Evolutionary conservation across 331 rosid species (phyloP), one percentile per base, ranked within the genome.

Genomic region (Quercus lobata): DNA sequence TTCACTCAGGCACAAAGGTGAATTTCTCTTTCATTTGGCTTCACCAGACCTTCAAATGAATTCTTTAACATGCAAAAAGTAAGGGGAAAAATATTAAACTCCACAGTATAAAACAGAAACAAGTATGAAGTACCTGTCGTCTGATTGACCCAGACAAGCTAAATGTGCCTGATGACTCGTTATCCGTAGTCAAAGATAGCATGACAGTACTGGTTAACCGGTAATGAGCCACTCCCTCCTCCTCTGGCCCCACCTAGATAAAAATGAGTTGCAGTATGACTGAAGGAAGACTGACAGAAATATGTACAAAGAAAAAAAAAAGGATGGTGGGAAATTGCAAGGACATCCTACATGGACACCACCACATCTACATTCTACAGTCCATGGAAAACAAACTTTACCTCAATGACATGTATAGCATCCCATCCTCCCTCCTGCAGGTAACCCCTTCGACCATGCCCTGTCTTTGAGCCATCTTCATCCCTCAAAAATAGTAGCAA

Each of bases 321-420:
- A n/a, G 41, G 66, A 75, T 56, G 46, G 57, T 19, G 57, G 35
- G 8, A 6, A 55, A 25, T 37, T 12, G 11, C 54, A 34, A 4
- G 17, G 14, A 19, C 12, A 18, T 70, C 53, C 41, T 16, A 18
- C 73, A 22, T 22, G 17, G 65, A 32, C 0, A 76, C 18, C 19
- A 25, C 9, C 56, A n/a, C 22, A 52, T 29, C 6, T 25, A 25
- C 34, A 56, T 44, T 41, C 52, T 58, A 78, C 65, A 44, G 73
- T 37, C 65, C 58, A 78, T 63, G 30, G 52, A 34, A 73, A 32
- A 46, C 73, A 55, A 30, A 69, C 55, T 78, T 77, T 84, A 95
- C 98, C 98, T 95, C 99, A 81, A 95, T 93, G 44, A 95, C 98
- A 89, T 95, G 99, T 82, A 95, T 93, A 69, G 99, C 99, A 89